These are phyloP conservation scores for Candida maris DNA, from an alignment of 805 yeast species.

Conservation along the genomic window DNA sequence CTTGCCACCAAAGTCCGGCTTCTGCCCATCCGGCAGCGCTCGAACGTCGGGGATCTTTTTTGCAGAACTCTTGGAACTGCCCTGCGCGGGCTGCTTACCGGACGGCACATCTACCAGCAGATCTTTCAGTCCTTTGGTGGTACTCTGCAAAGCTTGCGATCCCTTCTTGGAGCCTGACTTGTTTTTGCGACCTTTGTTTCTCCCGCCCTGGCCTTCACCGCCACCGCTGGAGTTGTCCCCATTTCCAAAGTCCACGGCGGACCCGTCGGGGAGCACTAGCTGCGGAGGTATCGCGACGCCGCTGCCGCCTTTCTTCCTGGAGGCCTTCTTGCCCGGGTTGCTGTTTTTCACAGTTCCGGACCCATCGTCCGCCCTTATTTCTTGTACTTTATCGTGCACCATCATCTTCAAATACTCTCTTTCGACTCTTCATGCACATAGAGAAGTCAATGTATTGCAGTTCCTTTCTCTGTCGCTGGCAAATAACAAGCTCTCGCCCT, in stretches of 20 bases:
- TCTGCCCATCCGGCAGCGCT: conserved; percentile 15
- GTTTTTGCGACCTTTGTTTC: conserved; percentile 12
- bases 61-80: neutral
- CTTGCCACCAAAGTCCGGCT: conserved; percentile 16
- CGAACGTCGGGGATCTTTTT: conserved; percentile 9
- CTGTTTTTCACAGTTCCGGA: conserved; percentile 5
- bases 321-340: conserved; percentile 3
- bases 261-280: conserved; percentile 29
- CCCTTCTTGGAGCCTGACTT: conserved; percentile 16
- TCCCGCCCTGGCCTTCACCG: conserved; percentile 10
- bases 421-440: no score
- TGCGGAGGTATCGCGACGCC: conserved; percentile 29
- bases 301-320: conserved; percentile 36
- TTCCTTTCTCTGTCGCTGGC: no score
- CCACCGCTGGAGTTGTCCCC: conserved; percentile 12
- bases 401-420: no score
- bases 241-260: conserved; percentile 26
- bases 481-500: no score
- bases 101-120: conserved; percentile 10
- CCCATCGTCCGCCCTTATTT: conserved; percentile 18
- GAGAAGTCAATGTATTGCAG: no score
- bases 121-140: conserved; percentile 22
- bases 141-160: conserved; percentile 17
- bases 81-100: conserved; percentile 1
- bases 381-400: conserved; percentile 21